Base-by-base conservation (phyloP, 202 grass and related monocot genomes). In the Panicum hallii region DNA sequence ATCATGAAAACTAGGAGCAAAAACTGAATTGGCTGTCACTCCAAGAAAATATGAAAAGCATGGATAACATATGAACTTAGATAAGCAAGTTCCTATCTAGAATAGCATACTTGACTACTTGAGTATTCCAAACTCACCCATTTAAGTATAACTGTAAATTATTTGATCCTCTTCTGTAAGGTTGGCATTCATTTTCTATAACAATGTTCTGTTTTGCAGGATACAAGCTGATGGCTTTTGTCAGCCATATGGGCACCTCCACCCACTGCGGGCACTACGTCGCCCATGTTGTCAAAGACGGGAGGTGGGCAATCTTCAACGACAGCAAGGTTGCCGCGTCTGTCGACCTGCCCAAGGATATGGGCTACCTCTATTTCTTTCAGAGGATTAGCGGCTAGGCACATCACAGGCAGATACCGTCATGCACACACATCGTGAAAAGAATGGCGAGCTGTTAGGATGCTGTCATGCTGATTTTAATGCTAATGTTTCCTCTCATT, bases 241-340 rank as follows among this genome's bases (percentile, higher is more conserved):
- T 99, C 45, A 99, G 97, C 79, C 97, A 99, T 79, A 99, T 99
- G 58, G 97, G 97, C 12, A 90, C 91, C 6, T 99, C 97, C 23
- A 99, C 97, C 32, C 93, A 99, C 45, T 99, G 91, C 64, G 97
- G 97, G 11, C 97, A 99, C 76, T 99, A 99, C 66, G 97, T 99
- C 0, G 93, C 97, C 9, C 97, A 99, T 87, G 88, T 99, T 9
- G 81, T 87, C 34, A 99, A 96, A 80, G 84, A 99, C 32, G 93
- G 91, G 75, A 94, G 87, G 78, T 99, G 97, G 97, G 85, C 87
- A 19, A 99, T 99, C 34, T 96, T 92, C 69, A 96, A 99, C 17
- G 97, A 99, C 70, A 88, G 78, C 28, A 99, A 96, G 87, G 97
- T 96, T 26, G 97, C 89, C 16, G 86, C 86, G 63, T 99, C 97